Evolutionary conservation across 2,329 filamentous ascomycete species (phyloP), one percentile per base, ranked within the genome.

Genomic region (Apiospora kogelbergensis): DNA sequence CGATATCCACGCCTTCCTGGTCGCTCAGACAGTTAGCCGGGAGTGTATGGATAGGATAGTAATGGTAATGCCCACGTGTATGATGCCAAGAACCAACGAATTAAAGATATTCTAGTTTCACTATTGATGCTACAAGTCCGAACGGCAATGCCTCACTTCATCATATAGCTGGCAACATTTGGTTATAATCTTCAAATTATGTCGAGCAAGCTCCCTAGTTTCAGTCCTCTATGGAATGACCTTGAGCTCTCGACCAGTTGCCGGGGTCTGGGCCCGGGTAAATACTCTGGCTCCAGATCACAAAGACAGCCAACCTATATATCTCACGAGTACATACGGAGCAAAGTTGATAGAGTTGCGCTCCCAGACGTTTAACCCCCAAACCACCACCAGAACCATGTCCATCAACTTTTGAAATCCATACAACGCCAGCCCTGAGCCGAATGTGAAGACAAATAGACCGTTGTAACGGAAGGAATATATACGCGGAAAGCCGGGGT

Each of bases 41-140:
- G 48, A 63, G 68, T 72, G 72, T 72, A 73, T 66, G 66, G 63
- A 69, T 72, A 71, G 68, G 67, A 67, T 68, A 68, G 48, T 74
- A 74, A 74, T 74, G 64, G 69, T 74, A 74, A 74, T 74, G 65
- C 37, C 41, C 53, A 45, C 53, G 66, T 73, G 70, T 73, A 73
- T 72, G 73, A 72, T 65, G 67, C 44, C 53, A 60, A 60, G 20
- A 20, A 60, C 30, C 53, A 60, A 60, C 30, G 30, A 60, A 60
- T 60, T 33, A 22, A 60, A 60, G 48, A 60, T 11, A 60, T n/a
- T 37, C 15, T 57, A 57, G 53, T 60, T n/a, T 60, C 30, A 22
- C 11, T 6, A n/a, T 37, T 4, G 26, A 17, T n/a, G 53, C 20
- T 13, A 22, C 13, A 7, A 13, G 13, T 4, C 33, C 4, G 7